phyloP scores from a whole-genome alignment of 345 rosid genomes.

The Stellera chamaejasme region DNA sequence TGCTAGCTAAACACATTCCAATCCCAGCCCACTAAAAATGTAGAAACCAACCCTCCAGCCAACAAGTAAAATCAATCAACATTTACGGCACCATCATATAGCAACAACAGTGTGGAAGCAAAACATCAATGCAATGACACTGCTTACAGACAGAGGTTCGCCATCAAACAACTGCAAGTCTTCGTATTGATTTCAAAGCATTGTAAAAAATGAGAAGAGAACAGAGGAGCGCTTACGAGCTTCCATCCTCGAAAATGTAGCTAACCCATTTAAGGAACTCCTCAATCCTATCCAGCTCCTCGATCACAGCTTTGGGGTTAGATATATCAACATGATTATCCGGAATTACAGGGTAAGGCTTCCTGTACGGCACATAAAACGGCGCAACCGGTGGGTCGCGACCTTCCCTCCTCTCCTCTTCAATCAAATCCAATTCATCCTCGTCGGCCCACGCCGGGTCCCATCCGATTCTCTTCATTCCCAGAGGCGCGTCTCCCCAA shows the following conservation, averaged over 20 bases:
- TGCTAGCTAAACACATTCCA: too few species aligned
- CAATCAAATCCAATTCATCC: conserved; percentile 61
- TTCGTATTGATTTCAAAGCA: too few species aligned
- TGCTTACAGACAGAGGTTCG: too few species aligned
- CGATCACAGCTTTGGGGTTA: conserved; percentile 59
- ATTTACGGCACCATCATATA: too few species aligned
- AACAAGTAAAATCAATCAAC: neutral
- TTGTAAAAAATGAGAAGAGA: neutral
- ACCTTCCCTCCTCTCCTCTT: conserved; percentile 44
- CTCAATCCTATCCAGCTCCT: conserved; percentile 90
- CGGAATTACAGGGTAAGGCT: conserved; percentile 69
- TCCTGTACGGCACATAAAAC: conserved; percentile 75
- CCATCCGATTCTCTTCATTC: conserved; percentile 67
- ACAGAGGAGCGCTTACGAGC: conserved; percentile 48
- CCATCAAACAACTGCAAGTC: too few species aligned
- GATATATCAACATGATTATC: conserved; percentile 54
- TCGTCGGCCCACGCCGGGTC: conserved; percentile 86
- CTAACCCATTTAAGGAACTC: conserved; percentile 88
- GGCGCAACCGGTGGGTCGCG: conserved; percentile 71
- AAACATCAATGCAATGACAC: too few species aligned
- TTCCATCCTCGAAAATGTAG: conserved; percentile 86
- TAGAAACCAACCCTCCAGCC: neutral
- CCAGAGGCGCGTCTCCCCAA: conserved; percentile 75
- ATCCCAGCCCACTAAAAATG: too few species aligned
- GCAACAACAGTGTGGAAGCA: too few species aligned